Conservation (phyloP, 2,329 filamentous ascomycete species). For the Stachybotrys chlorohalonatus region DNA sequence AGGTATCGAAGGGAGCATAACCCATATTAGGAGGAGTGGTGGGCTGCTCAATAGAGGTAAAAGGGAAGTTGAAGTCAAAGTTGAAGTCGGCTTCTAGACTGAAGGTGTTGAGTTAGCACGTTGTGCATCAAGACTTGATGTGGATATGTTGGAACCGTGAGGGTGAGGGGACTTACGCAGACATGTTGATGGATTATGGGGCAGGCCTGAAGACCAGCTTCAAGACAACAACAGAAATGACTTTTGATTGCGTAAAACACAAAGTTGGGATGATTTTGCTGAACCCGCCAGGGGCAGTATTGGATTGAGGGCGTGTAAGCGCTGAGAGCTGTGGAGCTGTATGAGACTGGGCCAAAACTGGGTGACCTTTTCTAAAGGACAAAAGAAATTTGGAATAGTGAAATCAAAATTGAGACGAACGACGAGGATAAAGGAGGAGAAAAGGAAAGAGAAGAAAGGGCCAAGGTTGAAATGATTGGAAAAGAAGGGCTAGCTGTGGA, state of each 20-base stretch:
- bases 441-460: conserved; percentile 4
- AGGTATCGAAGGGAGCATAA: conserved; percentile 44
- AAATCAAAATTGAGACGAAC: background rate
- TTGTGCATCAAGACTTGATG: background rate
- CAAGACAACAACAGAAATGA: conserved; percentile 6
- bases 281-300: background rate
- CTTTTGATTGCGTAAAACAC: conserved; percentile 1
- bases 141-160: background rate
- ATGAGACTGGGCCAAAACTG: background rate
- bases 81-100: conserved; percentile 55
- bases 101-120: conserved; percentile 5
- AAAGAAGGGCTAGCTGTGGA: conserved; percentile 14
- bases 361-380: background rate
- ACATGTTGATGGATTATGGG: conserved; percentile 15
- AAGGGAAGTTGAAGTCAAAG: conserved; percentile 51
- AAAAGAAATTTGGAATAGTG: conserved; percentile 1
- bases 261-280: background rate
- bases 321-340: background rate
- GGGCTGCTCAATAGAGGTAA: conserved; percentile 20
- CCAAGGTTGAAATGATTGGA: conserved; percentile 11
- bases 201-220: conserved; percentile 1
- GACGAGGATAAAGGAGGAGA: conserved; percentile 2
- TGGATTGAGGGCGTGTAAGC: conserved; percentile 2
- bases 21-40: conserved; percentile 18
- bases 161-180: conserved; percentile 19